Base-by-base conservation (phyloP, 768 basidiomycete species). In the Tephrocybe sp. region DNA sequence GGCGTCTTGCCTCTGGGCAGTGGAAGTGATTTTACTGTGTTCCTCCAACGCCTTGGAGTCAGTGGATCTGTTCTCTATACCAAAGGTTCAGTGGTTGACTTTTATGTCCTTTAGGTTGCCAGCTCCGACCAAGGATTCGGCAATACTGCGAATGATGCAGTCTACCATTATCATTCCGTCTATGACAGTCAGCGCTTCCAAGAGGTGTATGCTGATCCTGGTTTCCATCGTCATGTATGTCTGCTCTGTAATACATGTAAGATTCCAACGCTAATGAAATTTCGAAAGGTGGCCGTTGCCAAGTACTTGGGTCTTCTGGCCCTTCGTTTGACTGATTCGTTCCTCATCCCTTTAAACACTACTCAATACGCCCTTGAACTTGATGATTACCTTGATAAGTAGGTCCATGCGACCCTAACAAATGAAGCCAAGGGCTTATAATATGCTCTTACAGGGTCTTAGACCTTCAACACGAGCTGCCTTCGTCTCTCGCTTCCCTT, bases 11-110 rank as follows among this genome's bases (percentile, higher is more conserved):
- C 89, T 13, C 69, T 93, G n/a, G 92, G 92, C 32, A 89, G 86
- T 44, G 92, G 92, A 21, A 92, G 89, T 50, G 96, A 98, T 66
- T 98, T 78, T 57, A 97, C 95, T 0, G 87, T 92, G 9, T 97
- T 98, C 72, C 69, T 98, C 59, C 92, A 98, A 65, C 75, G 84
- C 41, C 60, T 80, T 18, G 79, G 79, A n/a, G 74, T 75, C 59
- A 34, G 69, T 60, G 21, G 4, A 28, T 28, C 15, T 8, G 46
- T n/a, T 3, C 13, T 34, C 12, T 24, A 19, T 27, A 8, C 38
- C 34, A 19, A 5, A 31, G 21, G 13, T 16, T 50, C 32, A 5
- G 18, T 37, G 18, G 8, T 12, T 27, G 11, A 16, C 25, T 44
- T 11, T 38, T 24, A 31, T 51, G 31, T 45, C 30, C 9, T 6